Evolutionary conservation across 179 eudicot genomes (phyloP), one percentile per base, ranked within the genome.

Genomic region (Sideroxylon spinosum): DNA sequence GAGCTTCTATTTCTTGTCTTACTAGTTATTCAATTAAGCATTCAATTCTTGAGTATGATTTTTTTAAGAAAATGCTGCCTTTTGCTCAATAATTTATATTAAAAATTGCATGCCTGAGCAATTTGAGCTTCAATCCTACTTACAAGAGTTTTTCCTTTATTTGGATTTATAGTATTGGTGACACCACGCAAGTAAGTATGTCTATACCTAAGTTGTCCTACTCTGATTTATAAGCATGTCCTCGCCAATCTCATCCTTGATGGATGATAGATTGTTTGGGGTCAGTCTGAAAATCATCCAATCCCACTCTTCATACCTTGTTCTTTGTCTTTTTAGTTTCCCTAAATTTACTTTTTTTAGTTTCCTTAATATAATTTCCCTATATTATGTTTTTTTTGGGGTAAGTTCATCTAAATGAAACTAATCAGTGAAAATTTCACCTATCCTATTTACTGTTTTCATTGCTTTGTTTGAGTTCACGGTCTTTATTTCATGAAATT

Each of bases 121-220:
- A 56, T 70, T 70, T 70, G 73, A 70, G 22, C 25, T 70, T 37
- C 13, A 70, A 70, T 7, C 57, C 73, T 49, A 74, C 52, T 10
- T 32, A 57, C 19, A 44, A 2, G 22, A 22, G 11, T 37, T 13
- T 59, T 59, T 12, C 20, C 17, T 37, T 37, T 9, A 4, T 8
- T 52, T 26, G 25, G 14, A 7, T 53, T 71, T 53, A n/a, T 26
- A 4, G 19, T 44, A 14, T 23, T 60, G 14, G 8, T 25, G 23
- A 52, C 44, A 23, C 28, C 17, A n/a, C 60, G 17, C 75, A 25
- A 7, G n/a, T 25, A 25, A 13, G 62, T 13, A 14, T 25, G 29
- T 52, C 61, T 49, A 37, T 17, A 71, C 59, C 9, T 29, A 53
- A 52, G 61, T 3, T 28, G 22, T 73, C 16, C 0, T 17, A 26